These are phyloP conservation scores for Porogramme epimiltina DNA, from an alignment of 1,284 basidiomycete genomes.

Conservation along the genomic window DNA sequence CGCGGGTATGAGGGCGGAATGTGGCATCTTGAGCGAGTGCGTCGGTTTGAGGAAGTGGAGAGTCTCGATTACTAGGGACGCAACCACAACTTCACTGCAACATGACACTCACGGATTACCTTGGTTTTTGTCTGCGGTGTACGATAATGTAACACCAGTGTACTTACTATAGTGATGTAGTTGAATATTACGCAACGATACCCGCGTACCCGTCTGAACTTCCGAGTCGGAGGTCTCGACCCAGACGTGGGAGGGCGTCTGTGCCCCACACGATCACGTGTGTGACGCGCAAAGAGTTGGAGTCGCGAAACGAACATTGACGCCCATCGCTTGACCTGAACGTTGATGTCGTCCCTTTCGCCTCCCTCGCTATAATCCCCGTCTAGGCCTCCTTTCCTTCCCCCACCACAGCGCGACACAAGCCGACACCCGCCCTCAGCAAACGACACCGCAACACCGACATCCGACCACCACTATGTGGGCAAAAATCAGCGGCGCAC, in stretches of 20 bases:
- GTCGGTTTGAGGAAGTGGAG: slow-evolving; percentile 1
- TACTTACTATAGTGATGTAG: too few relatives aligned
- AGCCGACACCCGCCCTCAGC: not conserved
- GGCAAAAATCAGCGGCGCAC: slow-evolving; percentile 59
- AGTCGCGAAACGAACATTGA: slow-evolving; percentile 9
- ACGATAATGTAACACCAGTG: too few relatives aligned
- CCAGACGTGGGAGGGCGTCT: too few relatives aligned
- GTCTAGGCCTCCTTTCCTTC: slow-evolving; percentile 1
- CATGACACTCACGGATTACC: too few relatives aligned
- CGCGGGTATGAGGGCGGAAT: slow-evolving; percentile 24
- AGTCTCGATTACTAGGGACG: slow-evolving; percentile 14
- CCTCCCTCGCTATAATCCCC: slow-evolving; percentile 8
- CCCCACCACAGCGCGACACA: not conserved
- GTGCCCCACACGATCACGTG: slow-evolving; percentile 11
- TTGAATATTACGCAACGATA: too few relatives aligned
- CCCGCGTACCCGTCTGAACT: too few relatives aligned
- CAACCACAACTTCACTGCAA: too few relatives aligned
- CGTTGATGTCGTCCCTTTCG: slow-evolving; percentile 10
- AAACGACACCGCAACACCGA: slow-evolving; percentile 8
- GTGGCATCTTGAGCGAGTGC: slow-evolving; percentile 20
- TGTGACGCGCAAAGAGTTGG: slow-evolving; percentile 1
- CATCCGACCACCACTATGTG: slow-evolving; percentile 45
- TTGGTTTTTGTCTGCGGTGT: too few relatives aligned
- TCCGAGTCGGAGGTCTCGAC: too few relatives aligned
- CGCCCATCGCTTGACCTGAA: slow-evolving; percentile 6